Percentiles rank a stretch among this genome's conserved stretches.
These are phyloP conservation scores for Omphalotus olearius DNA, from an alignment of 1,284 basidiomycete genomes.

Conservation along the genomic window DNA sequence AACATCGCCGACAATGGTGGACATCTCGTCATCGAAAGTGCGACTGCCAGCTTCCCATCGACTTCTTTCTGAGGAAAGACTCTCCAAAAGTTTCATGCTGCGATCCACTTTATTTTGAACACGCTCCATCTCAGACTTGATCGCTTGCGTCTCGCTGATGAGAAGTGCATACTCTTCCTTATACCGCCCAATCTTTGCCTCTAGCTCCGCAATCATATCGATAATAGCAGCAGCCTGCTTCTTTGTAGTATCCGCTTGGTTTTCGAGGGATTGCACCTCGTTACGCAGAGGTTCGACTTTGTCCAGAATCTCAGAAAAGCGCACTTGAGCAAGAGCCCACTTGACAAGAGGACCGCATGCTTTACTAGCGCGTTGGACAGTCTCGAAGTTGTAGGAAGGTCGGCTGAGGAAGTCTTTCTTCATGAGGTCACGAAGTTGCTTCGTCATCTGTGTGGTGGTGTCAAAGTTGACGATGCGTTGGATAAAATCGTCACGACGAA, in stretches of 20 bases:
- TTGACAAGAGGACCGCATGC: constrained; percentile 98
- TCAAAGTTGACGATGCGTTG: constrained; percentile 96
- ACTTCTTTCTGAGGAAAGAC: constrained; percentile 90
- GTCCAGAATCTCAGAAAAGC: constrained; percentile 97
- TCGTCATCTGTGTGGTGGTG: constrained; percentile 89
- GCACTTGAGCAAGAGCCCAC: constrained; percentile 97
- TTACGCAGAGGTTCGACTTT: constrained; percentile 95
- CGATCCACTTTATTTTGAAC: constrained; percentile 97
- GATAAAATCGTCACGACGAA: constrained; percentile 98
- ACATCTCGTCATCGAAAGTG: constrained; percentile 98
- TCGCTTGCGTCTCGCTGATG: constrained; percentile 96
- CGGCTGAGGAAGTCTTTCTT: constrained; percentile 91
- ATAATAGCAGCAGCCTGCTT: constrained; percentile 88
- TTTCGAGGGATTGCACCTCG: constrained; percentile 92
- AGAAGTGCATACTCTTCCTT: constrained; percentile 98
- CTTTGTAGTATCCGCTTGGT: constrained; percentile 90
- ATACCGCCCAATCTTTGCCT: constrained; percentile 89
- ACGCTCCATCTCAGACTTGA: constrained; percentile 97
- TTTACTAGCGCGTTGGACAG: constrained; percentile 91
- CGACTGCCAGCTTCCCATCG: constrained; percentile 96
- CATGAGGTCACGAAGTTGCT: constrained; percentile 86
- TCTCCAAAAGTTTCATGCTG: constrained; percentile 93
- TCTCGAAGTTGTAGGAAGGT: constrained; percentile 93
- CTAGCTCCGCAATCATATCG: constrained; percentile 90
- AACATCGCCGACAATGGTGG: constrained; percentile 97